Evolutionary conservation across 2,329 filamentous ascomycete genomes (phyloP).

Genomic region (Nigrospora osmanthi): DNA sequence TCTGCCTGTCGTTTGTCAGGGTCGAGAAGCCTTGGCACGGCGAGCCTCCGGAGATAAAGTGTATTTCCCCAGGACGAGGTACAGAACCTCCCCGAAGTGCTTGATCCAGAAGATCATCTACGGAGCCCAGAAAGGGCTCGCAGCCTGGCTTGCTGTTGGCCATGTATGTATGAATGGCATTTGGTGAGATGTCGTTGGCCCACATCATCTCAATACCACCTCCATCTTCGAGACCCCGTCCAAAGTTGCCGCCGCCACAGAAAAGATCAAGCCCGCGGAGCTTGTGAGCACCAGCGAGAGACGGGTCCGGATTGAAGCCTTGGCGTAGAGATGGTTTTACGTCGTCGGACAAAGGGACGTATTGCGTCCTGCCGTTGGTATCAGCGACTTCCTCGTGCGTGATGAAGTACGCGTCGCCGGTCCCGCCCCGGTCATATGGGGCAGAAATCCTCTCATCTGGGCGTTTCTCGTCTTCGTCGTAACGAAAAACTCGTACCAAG

Average conservation of each 20-base stretch:
- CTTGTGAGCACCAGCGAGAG: conserved; percentile 17
- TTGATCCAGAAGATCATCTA: conserved; percentile 56
- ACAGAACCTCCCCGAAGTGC: conserved; percentile 46
- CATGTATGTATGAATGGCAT: conserved; percentile 65
- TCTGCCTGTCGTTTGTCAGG: conserved; percentile 51
- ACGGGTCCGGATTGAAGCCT: conserved; percentile 40
- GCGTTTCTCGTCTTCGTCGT: background rate
- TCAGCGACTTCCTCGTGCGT: conserved; percentile 28
- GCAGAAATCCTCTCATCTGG: conserved; percentile 37
- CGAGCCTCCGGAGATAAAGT: conserved; percentile 64
- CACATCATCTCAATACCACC: conserved; percentile 57
- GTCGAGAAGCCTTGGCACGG: conserved; percentile 71
- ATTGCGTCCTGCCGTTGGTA: conserved; percentile 10
- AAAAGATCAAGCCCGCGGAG: conserved; percentile 64
- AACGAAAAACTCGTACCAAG: conserved; percentile 46
- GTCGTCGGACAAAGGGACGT: conserved; percentile 24
- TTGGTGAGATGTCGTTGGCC: conserved; percentile 57
- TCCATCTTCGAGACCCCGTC: conserved; percentile 66
- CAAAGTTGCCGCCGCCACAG: conserved; percentile 71
- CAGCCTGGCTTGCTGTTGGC: conserved; percentile 48
- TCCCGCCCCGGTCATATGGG: conserved; percentile 60
- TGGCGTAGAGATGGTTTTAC: conserved; percentile 34
- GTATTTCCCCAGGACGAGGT: conserved; percentile 54
- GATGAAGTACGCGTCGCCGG: conserved; percentile 60
- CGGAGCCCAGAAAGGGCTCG: conserved; percentile 60